Base-by-base conservation (phyloP, 495 filamentous ascomycete species). In the Neurospora pannonica region DNA sequence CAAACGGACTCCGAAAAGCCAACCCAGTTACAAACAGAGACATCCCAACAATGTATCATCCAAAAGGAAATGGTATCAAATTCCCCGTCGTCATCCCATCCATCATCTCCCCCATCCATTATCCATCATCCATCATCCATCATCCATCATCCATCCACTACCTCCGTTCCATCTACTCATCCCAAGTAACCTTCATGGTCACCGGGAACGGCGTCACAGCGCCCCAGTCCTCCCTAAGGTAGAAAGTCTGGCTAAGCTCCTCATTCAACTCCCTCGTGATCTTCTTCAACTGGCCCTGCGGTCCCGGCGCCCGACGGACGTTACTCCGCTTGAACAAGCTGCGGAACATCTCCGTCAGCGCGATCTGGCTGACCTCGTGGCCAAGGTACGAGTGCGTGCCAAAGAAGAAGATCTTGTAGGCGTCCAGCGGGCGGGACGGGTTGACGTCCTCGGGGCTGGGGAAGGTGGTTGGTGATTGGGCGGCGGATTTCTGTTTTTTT, bases 181-280 rank as follows among this genome's bases (percentile, higher is more conserved):
- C 87, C 80, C 85, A 89, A 62, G 80, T 81, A 74, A 89, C 82
- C 82, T 86, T 87, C 87, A 89, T 89, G 82, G 88, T 90, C 37
- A 87, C 90, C 0, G 94, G 93, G 85, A 94, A 95, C 8, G 92
- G 87, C 79, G 87, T 92, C 82, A 90, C 90, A 38, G 86, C 86
- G 36, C 90, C 90, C 82, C 90, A 88, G 77, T 97, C 92, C 81
- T 92, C 89, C 71, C 89, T 88, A 84, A 97, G 86, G 76, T 94
- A 97, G 36, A 89, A 80, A 36, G 88, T 88, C 79, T 87, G 89
- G 0, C 88, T 91, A 19, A 87, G 90, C 4, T 86, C 84, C 46
- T 85, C 85, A 0, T 88, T 91, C n/a, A 87, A 90, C 3, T 86
- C 84, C 46, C 85, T 85, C 0, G 84, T 82, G 13, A 95, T 84